These are phyloP conservation scores for Phanerochaete carnosa DNA, from an alignment of 768 basidiomycete species.

Conservation along the genomic window DNA sequence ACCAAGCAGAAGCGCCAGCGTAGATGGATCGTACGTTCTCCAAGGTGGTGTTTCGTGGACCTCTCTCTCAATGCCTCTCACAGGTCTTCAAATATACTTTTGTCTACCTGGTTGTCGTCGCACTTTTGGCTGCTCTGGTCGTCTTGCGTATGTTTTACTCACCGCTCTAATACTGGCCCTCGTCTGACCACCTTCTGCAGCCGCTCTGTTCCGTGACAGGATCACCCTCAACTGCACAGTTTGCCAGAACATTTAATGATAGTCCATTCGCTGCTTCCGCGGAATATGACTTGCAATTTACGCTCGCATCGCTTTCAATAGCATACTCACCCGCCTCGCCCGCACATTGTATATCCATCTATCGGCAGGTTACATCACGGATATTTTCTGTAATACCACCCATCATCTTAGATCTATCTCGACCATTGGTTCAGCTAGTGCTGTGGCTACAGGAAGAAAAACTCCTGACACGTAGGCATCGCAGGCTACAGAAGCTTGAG, in stretches of 20 bases:
- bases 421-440: constrained; percentile 4
- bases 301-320: constrained; percentile 12
- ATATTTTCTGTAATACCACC: constrained; percentile 18
- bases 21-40: constrained; percentile 73
- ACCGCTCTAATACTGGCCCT: constrained; percentile 13
- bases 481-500: constrained; percentile 2
- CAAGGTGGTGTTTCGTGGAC: neutral
- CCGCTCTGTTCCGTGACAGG: constrained; percentile 75
- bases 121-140: constrained; percentile 77
- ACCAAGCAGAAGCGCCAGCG: constrained; percentile 92
- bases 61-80: constrained; percentile 9
- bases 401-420: constrained; percentile 14
- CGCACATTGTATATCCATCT: constrained; percentile 20
- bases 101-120: constrained; percentile 75
- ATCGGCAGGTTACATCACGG: constrained; percentile 14
- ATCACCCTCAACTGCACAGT: constrained; percentile 78
- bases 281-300: constrained; percentile 10
- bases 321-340: constrained; percentile 7
- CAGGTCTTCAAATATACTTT: constrained; percentile 83
- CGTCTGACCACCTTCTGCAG: constrained; percentile 34
- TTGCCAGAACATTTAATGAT: constrained; percentile 78
- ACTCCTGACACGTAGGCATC: constrained; percentile 9
- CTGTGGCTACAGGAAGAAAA: constrained; percentile 9
- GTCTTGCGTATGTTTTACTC: constrained; percentile 62
- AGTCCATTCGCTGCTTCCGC: constrained; percentile 1